phyloP scores from a whole-genome alignment of 208 protist genomes.

The Ichthyophonus hoferi region DNA sequence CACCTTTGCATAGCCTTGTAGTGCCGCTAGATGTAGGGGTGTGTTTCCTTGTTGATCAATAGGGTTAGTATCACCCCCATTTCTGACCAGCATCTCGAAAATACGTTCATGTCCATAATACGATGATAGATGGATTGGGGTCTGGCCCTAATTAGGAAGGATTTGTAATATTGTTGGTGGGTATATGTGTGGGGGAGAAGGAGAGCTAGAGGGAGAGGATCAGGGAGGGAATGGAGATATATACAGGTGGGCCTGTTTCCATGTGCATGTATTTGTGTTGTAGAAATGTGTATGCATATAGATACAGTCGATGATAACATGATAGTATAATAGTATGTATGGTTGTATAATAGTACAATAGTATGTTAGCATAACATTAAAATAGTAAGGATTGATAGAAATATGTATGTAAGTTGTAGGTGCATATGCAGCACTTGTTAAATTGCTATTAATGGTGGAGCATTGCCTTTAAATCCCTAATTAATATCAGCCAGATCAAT shows the following conservation, averaged over 20 bases:
- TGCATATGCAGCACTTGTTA: too few relatives aligned
- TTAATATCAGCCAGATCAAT: too few relatives aligned
- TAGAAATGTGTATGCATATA: neutral
- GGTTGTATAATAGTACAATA: too few relatives aligned
- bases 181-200: neutral
- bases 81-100: conserved; percentile 1
- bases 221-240: neutral
- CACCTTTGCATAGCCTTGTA: neutral
- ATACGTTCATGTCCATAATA: neutral
- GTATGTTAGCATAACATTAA: too few relatives aligned
- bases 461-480: too few relatives aligned
- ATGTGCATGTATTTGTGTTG: neutral
- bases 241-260: neutral
- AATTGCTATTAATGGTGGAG: too few relatives aligned
- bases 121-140: neutral
- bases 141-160: neutral
- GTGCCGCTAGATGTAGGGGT: neutral
- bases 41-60: neutral
- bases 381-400: too few relatives aligned
- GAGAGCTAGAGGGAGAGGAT: neutral
- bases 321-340: neutral
- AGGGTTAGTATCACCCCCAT: neutral
- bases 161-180: neutral
- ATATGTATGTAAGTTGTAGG: too few relatives aligned
- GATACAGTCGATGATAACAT: neutral